phyloP scores from a whole-genome alignment of 2,329 filamentous ascomycete species.

The Chaetomiaceae sp. region DNA sequence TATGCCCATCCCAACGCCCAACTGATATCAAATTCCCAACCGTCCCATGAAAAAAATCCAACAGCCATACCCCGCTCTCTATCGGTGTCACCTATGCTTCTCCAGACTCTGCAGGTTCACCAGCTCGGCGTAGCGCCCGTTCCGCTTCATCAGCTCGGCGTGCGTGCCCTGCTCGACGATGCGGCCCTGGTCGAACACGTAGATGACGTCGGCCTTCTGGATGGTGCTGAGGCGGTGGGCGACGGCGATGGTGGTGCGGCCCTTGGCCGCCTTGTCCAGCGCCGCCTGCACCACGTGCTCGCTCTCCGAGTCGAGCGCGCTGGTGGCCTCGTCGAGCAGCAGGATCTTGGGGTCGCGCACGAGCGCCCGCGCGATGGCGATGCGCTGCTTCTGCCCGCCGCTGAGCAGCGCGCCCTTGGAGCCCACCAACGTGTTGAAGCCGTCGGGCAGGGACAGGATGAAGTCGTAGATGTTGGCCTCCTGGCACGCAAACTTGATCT shows the following conservation, averaged over 20 bases:
- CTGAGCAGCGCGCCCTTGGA: constrained; percentile 79
- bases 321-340: constrained; percentile 75
- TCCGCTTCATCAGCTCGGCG: constrained; percentile 59
- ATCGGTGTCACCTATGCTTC: constrained; percentile 42
- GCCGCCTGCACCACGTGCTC: constrained; percentile 78
- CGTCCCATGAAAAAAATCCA: not conserved
- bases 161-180: constrained; percentile 84
- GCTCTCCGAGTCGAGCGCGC: constrained; percentile 67
- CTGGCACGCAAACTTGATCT: constrained; percentile 71
- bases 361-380: constrained; percentile 86
- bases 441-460: constrained; percentile 77
- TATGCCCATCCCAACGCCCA: too few relatives aligned
- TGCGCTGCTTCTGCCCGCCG: constrained; percentile 90
- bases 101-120: constrained; percentile 75
- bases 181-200: constrained; percentile 87
- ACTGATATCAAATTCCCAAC: too few relatives aligned
- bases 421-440: constrained; percentile 79
- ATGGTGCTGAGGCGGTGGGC: constrained; percentile 90
- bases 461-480: constrained; percentile 93
- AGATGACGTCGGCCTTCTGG: constrained; percentile 89
- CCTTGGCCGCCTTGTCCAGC: constrained; percentile 74
- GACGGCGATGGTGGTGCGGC: constrained; percentile 86
- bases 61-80: not conserved
- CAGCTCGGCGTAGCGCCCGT: constrained; percentile 69
- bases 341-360: constrained; percentile 87